Conservation (phyloP, 2,329 filamentous ascomycete genomes). For the Ascochyta clinopodiicola region DNA sequence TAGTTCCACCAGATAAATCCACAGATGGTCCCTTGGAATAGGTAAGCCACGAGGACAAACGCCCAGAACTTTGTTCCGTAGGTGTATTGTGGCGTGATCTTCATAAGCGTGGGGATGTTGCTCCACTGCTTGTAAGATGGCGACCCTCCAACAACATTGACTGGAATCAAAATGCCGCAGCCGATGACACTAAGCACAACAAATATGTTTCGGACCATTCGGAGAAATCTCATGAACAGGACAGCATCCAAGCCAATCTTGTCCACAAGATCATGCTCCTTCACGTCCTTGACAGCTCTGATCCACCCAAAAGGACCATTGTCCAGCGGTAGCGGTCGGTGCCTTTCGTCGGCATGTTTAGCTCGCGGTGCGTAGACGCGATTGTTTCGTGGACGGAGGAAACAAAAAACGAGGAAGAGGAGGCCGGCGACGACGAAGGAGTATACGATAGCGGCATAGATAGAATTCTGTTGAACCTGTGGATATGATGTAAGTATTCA, state of each 20-base stretch:
- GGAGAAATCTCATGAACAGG: conserved; percentile 83
- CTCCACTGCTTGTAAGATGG: conserved; percentile 38
- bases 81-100: conserved; percentile 66
- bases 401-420: conserved; percentile 82
- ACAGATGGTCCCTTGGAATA: conserved; percentile 74
- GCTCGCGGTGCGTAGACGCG: conserved; percentile 92
- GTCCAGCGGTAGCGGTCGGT: conserved; percentile 82
- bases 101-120: conserved; percentile 46
- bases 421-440: conserved; percentile 77
- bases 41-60: conserved; percentile 63
- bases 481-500: conserved; percentile 1
- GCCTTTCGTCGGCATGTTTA: conserved; percentile 89
- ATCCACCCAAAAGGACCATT: conserved; percentile 91
- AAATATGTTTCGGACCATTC: conserved; percentile 93
- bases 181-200: conserved; percentile 74
- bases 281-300: conserved; percentile 74
- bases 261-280: conserved; percentile 78
- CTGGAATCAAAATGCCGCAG: conserved; percentile 77
- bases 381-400: conserved; percentile 87
- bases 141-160: conserved; percentile 65
- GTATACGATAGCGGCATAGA: conserved; percentile 80
- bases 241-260: conserved; percentile 90
- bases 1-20: conserved; percentile 93
- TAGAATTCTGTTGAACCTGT: conserved; percentile 66
- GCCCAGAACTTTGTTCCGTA: conserved; percentile 61